Base-by-base conservation (phyloP, 192 early-diverging fungal genomes). In the Lobosporangium transversale region DNA sequence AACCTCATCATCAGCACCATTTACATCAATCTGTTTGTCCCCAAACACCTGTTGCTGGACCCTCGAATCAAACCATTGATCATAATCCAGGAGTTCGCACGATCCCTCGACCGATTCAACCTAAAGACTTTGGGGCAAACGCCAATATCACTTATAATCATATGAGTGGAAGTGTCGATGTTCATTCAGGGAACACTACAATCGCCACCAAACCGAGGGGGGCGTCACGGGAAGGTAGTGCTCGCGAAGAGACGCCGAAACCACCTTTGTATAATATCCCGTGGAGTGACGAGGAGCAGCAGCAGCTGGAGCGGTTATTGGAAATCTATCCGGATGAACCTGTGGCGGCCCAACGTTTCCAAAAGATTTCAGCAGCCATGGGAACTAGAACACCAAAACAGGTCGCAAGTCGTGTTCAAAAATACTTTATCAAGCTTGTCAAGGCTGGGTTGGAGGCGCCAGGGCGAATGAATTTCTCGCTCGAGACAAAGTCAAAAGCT, bases 351-450 rank as follows among this genome's bases (percentile, higher is more conserved):
- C 83, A 88, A 44, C 73, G 89, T 4, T 91, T 88, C 70, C 85
- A 89, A 67, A 92, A 90, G 68, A 93, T 91, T 44, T 86, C 89
- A n/a, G 70, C 79, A 21, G 89, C 89, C 3, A 59, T 93, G 51
- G 89, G 89, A 44, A 89, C 90, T 0, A 85, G 91, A 55, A 91
- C 87, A 12, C 87, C 89, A 52, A 82, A 87, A 11, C 91, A 93
- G 60, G 91, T 93, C 37, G 88, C 88, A 11, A 92, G 91, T 64
- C 85, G 90, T 40, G 87, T 92, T 24, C 91, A 92, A 81, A 92
- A 92, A 68, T 91, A 93, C 70, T 91, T 91, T 79, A 90, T 90
- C 80, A 93, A 93, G 70, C 64, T 93, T 43, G 84, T 84, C n/a
- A 91, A 90, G 49, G 80, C 83, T 27, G 91, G 91, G 6, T 61